These are phyloP conservation scores for Bonia amplexicaulis DNA, from an alignment of 176 grass and related monocot species.

Conservation along the genomic window DNA sequence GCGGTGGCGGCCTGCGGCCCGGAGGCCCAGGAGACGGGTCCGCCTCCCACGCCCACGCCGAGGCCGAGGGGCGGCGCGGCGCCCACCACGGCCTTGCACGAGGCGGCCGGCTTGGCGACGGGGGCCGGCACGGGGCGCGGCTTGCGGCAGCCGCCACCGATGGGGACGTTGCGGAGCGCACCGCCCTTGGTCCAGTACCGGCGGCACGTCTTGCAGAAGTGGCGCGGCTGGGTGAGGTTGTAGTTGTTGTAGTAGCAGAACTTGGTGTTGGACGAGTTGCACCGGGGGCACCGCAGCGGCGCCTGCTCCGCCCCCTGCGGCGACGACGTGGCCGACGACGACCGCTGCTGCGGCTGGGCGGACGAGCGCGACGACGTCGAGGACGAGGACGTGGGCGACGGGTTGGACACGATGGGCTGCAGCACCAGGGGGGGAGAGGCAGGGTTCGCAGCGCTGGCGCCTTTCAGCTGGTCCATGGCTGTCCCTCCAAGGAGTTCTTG, in stretches of 20 bases:
- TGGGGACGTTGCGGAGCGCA: slow-evolving; percentile 74
- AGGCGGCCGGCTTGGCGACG: slow-evolving; percentile 20
- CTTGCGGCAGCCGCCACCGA: slow-evolving; percentile 69
- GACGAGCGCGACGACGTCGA: slow-evolving; percentile 42
- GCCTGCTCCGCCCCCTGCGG: slow-evolving; percentile 34
- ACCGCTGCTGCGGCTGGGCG: slow-evolving; percentile 17
- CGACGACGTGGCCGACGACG: slow-evolving; percentile 35
- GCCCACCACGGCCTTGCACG: slow-evolving; percentile 35
- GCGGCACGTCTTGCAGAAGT: slow-evolving; percentile 90
- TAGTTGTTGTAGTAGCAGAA: slow-evolving; percentile 95
- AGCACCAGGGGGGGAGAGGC: slow-evolving; percentile 27
- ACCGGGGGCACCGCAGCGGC: slow-evolving; percentile 61
- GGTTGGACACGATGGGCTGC: slow-evolving; percentile 38
- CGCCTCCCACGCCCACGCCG: slow-evolving; percentile 19
- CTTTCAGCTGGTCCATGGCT: slow-evolving; percentile 49
- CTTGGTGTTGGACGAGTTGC: slow-evolving; percentile 79
- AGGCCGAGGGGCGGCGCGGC: slow-evolving; percentile 31
- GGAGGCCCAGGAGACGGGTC: slow-evolving; percentile 30
- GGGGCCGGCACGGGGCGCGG: slow-evolving; percentile 44
- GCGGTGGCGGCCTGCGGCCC: slow-evolving; percentile 48
- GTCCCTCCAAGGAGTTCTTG: slow-evolving; percentile 63
- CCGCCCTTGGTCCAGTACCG: slow-evolving; percentile 87
- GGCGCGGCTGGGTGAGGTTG: slow-evolving; percentile 71
- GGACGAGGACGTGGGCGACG: slow-evolving; percentile 44
- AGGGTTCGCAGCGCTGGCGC: background rate